Conservation (phyloP, 1,284 basidiomycete genomes). For the Microbotryum lychnidis-dioicae region DNA sequence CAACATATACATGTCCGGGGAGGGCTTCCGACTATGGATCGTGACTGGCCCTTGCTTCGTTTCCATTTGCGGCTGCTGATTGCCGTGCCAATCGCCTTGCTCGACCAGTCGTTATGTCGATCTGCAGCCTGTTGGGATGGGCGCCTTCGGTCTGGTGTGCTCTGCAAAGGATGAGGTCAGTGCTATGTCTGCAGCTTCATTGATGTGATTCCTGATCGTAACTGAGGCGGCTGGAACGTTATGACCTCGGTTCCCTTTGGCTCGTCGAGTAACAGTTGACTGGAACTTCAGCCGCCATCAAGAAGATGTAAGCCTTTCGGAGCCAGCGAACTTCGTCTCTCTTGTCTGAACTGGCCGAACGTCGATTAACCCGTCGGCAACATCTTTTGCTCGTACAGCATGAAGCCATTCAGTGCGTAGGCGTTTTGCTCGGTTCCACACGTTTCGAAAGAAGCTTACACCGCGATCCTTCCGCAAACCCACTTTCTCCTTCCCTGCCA, state of each 20-base stretch:
- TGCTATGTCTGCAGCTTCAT: neutral
- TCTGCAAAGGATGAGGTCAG: conserved; percentile 73
- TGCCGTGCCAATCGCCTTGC: neutral
- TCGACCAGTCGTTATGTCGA: conserved; percentile 73
- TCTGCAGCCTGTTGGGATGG: conserved; percentile 99
- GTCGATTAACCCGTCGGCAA: neutral
- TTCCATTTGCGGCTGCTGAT: neutral
- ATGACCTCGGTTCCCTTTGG: neutral
- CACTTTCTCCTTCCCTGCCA: neutral
- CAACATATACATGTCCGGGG: conserved; percentile 19
- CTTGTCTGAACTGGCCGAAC: neutral
- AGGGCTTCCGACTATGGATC: neutral
- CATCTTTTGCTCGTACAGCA: conserved; percentile 7
- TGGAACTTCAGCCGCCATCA: conserved; percentile 87
- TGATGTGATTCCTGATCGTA: neutral
- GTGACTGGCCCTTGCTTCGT: no score
- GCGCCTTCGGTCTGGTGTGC: conserved; percentile 94
- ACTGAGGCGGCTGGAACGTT: neutral
- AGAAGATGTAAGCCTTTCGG: conserved; percentile 60
- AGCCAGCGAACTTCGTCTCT: neutral
- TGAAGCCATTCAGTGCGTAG: conserved; percentile 32
- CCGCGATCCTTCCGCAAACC: neutral
- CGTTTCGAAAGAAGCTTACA: no score
- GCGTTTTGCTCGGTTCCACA: neutral
- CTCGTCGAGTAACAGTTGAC: conserved; percentile 59